These are phyloP conservation scores for Iris pallida DNA, from an alignment of 116 monocot genomes.

Conservation along the genomic window DNA sequence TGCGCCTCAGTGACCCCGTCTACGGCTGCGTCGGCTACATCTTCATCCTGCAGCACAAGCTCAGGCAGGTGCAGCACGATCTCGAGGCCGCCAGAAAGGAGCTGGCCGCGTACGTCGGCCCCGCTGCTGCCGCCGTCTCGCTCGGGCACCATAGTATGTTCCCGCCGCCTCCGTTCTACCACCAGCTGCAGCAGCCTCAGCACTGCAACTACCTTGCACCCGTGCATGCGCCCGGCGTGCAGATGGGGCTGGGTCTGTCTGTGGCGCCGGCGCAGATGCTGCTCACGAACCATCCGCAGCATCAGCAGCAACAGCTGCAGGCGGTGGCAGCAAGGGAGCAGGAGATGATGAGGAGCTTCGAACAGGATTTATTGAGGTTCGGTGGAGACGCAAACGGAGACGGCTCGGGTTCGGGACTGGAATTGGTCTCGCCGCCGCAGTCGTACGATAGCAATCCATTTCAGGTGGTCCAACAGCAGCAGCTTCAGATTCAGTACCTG, in stretches of 20 bases:
- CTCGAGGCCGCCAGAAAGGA: slow-evolving; percentile 22
- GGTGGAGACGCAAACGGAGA: background rate
- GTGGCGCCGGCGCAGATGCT: background rate
- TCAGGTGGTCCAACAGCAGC: slow-evolving; percentile 6
- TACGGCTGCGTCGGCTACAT: slow-evolving; percentile 44
- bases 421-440: slow-evolving; percentile 7
- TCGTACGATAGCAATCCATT: background rate
- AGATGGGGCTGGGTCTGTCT: background rate
- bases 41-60: slow-evolving; percentile 22
- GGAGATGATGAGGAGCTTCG: slow-evolving; percentile 1
- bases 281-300: background rate
- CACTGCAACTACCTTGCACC: background rate
- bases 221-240: background rate
- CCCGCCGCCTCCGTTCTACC: background rate
- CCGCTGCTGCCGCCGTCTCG: slow-evolving; percentile 18
- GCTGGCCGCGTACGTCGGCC: slow-evolving; percentile 24
- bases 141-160: background rate
- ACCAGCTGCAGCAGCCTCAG: background rate
- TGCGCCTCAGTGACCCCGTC: slow-evolving; percentile 31
- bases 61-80: slow-evolving; percentile 19
- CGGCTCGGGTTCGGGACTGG: background rate
- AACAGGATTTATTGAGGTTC: background rate
- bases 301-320: background rate
- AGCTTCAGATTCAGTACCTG: slow-evolving; percentile 1
- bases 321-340: slow-evolving; percentile 4